phyloP scores from a whole-genome alignment of 495 filamentous ascomycete species.

The Bacidia rubella region DNA sequence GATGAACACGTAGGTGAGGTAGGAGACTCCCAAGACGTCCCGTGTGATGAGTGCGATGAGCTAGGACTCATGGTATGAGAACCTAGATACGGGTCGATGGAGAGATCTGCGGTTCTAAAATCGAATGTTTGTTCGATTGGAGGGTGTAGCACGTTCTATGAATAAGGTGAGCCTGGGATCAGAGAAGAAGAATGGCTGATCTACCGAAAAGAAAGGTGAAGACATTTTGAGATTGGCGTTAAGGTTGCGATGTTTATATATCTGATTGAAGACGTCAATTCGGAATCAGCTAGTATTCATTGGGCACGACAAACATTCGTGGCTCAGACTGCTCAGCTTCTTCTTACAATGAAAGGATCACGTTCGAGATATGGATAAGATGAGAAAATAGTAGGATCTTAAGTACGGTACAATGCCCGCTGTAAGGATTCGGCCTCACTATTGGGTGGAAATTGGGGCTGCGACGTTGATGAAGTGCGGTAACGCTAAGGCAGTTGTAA shows the following conservation, averaged over 20 bases:
- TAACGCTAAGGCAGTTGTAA: not conserved
- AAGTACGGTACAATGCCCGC: not conserved
- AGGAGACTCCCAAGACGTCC: too few species aligned
- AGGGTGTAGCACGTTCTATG: not conserved
- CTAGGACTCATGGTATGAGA: not conserved
- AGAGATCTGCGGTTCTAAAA: not conserved
- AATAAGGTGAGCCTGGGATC: not conserved
- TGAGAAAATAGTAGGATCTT: not conserved
- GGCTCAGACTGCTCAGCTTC: not conserved
- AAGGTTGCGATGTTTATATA: not conserved
- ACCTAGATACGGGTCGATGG: not conserved
- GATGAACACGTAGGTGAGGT: not conserved
- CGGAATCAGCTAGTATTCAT: not conserved
- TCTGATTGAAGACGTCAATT: not conserved
- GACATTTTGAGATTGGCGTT: not conserved
- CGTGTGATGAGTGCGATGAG: not conserved
- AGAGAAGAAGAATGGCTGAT: not conserved
- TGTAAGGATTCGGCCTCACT: not conserved
- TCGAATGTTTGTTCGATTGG: not conserved
- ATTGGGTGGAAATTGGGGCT: not conserved
- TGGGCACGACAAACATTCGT: not conserved
- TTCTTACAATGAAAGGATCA: not conserved
- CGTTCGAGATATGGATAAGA: not conserved
- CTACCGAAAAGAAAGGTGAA: not conserved
- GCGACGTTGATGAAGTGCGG: not conserved